These are phyloP conservation scores for Backusella macrospora DNA, from an alignment of 192 early-diverging fungal species.

Conservation along the genomic window DNA sequence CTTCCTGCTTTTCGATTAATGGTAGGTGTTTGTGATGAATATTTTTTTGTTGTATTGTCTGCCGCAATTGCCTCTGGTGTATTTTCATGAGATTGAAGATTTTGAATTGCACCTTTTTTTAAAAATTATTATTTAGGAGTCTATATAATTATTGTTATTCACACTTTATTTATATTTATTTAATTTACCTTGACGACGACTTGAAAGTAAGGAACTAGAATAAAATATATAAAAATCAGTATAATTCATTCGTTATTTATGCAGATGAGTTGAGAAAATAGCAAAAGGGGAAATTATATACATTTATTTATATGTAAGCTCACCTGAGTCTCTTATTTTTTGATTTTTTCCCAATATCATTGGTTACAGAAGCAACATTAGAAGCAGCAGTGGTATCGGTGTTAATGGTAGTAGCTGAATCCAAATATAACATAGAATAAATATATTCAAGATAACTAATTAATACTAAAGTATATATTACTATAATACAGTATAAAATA, in stretches of 20 bases:
- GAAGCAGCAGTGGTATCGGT: not conserved
- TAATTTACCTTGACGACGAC: constrained; percentile 23
- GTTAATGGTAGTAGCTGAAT: not conserved
- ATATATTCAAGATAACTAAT: not conserved
- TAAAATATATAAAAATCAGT: not conserved
- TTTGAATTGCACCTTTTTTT: constrained; percentile 11
- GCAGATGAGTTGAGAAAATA: constrained; percentile 21
- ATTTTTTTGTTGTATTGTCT: constrained; percentile 14
- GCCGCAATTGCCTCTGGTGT: constrained; percentile 18
- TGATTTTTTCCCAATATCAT: constrained; percentile 17
- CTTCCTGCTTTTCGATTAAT: constrained; percentile 10
- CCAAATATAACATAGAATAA: not conserved
- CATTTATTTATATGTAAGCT: not conserved
- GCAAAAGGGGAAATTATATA: constrained; percentile 6
- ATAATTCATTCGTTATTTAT: constrained; percentile 17
- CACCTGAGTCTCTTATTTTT: constrained; percentile 30
- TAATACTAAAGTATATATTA: not conserved
- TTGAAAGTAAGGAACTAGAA: constrained; percentile 24
- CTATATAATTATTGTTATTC: not conserved
- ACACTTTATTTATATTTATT: not conserved
- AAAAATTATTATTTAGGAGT: not conserved
- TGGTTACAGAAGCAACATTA: constrained; percentile 2
- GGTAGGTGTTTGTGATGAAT: constrained; percentile 12
- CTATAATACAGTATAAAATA: not conserved
- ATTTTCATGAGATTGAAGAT: constrained; percentile 22